Conservation (phyloP, 768 basidiomycete genomes). For the Dendrothele bispora region DNA sequence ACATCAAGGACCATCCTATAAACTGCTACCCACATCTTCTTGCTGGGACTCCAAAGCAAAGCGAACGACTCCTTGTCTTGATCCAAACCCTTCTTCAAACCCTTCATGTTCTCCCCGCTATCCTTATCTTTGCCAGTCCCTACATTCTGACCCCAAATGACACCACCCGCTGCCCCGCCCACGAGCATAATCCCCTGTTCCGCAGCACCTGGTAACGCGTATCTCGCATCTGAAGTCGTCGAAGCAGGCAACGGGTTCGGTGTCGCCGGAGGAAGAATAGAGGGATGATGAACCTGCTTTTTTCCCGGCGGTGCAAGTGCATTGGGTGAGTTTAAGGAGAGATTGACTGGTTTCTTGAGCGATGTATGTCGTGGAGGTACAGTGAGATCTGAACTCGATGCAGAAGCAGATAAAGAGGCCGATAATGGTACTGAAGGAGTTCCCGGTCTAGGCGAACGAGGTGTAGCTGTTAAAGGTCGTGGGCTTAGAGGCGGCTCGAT, state of each 20-base stretch:
- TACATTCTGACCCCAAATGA: slow-evolving; percentile 18
- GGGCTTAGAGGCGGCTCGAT: too few species aligned
- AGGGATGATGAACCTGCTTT: slow-evolving; percentile 43
- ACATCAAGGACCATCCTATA: slow-evolving; percentile 79
- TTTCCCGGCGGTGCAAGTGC: background rate
- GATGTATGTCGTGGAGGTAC: slow-evolving; percentile 1
- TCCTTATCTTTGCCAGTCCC: slow-evolving; percentile 1
- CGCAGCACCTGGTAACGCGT: slow-evolving; percentile 73
- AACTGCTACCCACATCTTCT: slow-evolving; percentile 73
- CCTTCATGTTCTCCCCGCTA: background rate
- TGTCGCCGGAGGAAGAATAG: slow-evolving; percentile 79
- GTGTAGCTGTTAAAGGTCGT: too few species aligned
- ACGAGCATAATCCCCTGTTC: slow-evolving; percentile 69
- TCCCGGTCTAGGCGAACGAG: too few species aligned
- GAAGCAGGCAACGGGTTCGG: slow-evolving; percentile 83
- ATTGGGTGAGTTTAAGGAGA: slow-evolving; percentile 4
- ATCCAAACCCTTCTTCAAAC: slow-evolving; percentile 30
- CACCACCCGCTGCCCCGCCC: slow-evolving; percentile 70
- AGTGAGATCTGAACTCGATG: background rate
- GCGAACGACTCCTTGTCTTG: slow-evolving; percentile 62
- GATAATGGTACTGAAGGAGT: too few species aligned
- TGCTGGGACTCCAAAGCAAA: slow-evolving; percentile 62
- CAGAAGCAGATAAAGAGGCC: too few species aligned
- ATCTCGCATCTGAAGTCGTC: slow-evolving; percentile 70
- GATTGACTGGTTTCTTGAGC: slow-evolving; percentile 3